phyloP scores from a whole-genome alignment of 78 protist genomes.

The Pirum gemmata region DNA sequence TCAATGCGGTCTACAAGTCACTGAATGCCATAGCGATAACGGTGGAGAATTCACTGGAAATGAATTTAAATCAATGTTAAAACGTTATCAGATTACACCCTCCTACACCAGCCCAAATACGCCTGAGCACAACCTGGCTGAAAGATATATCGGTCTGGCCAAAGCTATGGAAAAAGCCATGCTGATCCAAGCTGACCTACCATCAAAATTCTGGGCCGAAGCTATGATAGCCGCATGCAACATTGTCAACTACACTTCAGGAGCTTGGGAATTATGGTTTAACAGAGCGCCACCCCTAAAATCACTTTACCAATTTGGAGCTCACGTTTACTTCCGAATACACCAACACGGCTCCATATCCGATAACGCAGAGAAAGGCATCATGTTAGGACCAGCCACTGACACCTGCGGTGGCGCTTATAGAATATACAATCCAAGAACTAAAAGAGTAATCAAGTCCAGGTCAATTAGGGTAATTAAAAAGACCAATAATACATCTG shows the following conservation, averaged over 20 bases:
- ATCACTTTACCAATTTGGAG: background rate
- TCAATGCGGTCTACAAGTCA: background rate
- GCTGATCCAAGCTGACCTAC: background rate
- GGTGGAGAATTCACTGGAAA: background rate
- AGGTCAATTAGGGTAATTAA: background rate
- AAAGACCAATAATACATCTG: too few species aligned
- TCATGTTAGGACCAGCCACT: background rate
- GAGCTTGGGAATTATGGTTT: background rate
- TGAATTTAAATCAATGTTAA: background rate
- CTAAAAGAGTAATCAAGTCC: background rate
- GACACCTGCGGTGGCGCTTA: background rate
- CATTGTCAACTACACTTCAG: background rate
- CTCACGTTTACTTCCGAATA: background rate
- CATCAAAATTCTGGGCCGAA: background rate
- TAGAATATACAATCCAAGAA: background rate
- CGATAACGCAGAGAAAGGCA: background rate
- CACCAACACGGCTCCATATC: background rate
- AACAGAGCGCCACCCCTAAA: background rate
- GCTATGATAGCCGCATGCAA: background rate
- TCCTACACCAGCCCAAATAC: background rate
- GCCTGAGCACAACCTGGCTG: background rate
- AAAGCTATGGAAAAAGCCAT: background rate
- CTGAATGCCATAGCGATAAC: background rate
- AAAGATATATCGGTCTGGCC: background rate
- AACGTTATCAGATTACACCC: background rate